Base-by-base conservation (phyloP, 768 basidiomycete genomes). In the Royoungia palumana region DNA sequence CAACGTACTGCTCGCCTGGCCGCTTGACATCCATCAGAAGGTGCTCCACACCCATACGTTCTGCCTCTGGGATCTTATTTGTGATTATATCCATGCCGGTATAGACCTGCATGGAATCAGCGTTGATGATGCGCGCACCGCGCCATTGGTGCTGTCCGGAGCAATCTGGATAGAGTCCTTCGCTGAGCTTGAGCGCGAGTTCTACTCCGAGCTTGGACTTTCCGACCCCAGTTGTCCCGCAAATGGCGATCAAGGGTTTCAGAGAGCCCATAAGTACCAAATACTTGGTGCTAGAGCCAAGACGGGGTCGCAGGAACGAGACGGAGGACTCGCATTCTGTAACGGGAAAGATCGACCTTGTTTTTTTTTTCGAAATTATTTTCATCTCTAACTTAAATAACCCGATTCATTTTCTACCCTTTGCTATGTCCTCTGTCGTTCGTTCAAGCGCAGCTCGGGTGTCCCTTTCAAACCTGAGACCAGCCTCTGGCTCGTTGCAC, bases 71-170 rank as follows among this genome's bases (percentile, higher is more conserved):
- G 14, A 94, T 78, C 71, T 99, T 98, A 70, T 98, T 98, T 22
- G 95, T 98, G 60, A 97, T 85, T 43, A 94, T 73, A 67, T 96
- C 88, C 66, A 98, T 78, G 0, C 95, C 95, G 16, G 75, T 74
- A 66, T 97, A 98, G 12, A 93, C 85, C 67, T 99, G 96, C 95
- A 99, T 97, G 12, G 95, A 83, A 69, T 99, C 96, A 10, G 94
- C 91, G 63, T 97, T 98, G 63, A 99, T 85, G 56, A 98, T 78
- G 61, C 83, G 81, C 8, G 83, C 85, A 12, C 82, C 80, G 13
- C 66, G 69, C 77, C 82, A 86, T 39, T 67, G 70, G 58, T 70
- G 66, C 24, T 49, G 50, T 27, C 30, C 24, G 9, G 46, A 30
- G 19, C 17, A 6, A 35, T 55, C 52, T 37, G 51, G 51, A 35